Conservation (phyloP, 768 basidiomycete species). For the Tricholoma furcatifolium region DNA sequence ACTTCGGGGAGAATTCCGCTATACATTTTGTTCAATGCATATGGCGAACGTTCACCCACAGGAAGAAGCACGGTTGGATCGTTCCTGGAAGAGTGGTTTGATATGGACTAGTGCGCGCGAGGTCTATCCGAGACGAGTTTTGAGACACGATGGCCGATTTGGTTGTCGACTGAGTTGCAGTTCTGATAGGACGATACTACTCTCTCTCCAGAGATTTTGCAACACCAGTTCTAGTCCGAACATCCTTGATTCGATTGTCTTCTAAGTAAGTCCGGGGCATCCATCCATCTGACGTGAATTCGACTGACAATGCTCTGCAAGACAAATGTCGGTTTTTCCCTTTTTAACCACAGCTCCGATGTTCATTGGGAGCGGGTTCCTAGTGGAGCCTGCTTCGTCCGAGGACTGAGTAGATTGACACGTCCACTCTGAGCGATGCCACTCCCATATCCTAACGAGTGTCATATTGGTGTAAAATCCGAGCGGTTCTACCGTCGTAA, state of each 20-base stretch:
- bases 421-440: neutral
- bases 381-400: conserved; percentile 11
- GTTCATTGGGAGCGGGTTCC: neutral
- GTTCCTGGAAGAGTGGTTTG: neutral
- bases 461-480: conserved; percentile 8
- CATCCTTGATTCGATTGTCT: too few species aligned
- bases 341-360: neutral
- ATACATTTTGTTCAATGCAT: too few species aligned
- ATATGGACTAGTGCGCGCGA: neutral
- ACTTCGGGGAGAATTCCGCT: too few species aligned
- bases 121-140: neutral
- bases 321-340: neutral
- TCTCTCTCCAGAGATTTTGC: too few species aligned
- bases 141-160: neutral
- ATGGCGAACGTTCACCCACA: too few species aligned
- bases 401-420: conserved; percentile 3
- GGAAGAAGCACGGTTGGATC: neutral
- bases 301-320: too few species aligned
- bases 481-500: conserved; percentile 5
- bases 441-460: conserved; percentile 8
- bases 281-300: too few species aligned
- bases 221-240: too few species aligned
- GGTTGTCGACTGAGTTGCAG: neutral
- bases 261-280: too few species aligned
- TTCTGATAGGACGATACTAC: neutral